Conservation (phyloP, 495 filamentous ascomycete genomes). For the Daldinia decipiens region DNA sequence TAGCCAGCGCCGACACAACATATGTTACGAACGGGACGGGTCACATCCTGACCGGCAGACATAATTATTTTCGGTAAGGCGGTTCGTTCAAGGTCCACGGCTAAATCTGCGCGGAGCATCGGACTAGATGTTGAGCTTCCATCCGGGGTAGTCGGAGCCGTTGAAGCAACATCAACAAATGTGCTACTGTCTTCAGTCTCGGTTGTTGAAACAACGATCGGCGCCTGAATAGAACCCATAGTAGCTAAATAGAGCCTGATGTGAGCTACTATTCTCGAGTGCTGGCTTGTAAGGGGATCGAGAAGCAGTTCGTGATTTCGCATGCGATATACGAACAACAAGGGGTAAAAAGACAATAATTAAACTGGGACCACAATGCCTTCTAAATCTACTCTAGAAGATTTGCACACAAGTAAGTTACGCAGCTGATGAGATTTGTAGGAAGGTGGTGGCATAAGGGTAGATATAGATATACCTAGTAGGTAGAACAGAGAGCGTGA, state of each 20-base stretch:
- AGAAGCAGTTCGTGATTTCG: background rate
- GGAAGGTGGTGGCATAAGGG: conserved; percentile 9
- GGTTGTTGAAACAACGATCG: background rate
- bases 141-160: conserved; percentile 65
- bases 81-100: conserved; percentile 21
- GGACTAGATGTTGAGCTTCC: conserved; percentile 59
- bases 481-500: too few species aligned
- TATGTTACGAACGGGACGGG: conserved; percentile 61
- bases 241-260: background rate
- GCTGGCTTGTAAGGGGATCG: background rate
- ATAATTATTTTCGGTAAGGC: conserved; percentile 20
- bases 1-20: conserved; percentile 74
- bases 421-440: background rate
- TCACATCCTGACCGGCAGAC: conserved; percentile 5
- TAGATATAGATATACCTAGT: too few species aligned
- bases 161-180: conserved; percentile 49
- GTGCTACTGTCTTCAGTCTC: conserved; percentile 5
- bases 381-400: background rate
- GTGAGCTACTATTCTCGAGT: background rate
- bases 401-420: background rate
- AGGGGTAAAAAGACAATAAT: background rate
- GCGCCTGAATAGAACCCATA: conserved; percentile 18
- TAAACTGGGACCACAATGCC: background rate
- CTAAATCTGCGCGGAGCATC: conserved; percentile 44
- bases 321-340: background rate